Evolutionary conservation across 441 rosid genomes (phyloP).

Genomic region (Hura crepitans): DNA sequence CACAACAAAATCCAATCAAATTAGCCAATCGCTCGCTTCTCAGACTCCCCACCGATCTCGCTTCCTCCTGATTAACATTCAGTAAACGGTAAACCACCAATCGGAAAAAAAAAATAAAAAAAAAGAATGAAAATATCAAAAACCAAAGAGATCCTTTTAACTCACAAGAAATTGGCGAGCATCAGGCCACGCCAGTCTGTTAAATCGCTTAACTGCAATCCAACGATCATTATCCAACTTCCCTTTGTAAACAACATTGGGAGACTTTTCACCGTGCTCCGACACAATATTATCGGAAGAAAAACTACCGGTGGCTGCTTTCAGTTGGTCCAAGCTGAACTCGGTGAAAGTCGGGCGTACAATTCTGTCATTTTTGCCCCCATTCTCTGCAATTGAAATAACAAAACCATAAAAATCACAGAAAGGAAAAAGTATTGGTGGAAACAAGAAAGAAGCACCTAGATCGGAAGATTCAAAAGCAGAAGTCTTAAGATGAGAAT

Average conservation of each 20-base stretch:
- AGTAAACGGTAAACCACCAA: neutral
- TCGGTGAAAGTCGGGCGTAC: constrained; percentile 56
- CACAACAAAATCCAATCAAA: constrained; percentile 82
- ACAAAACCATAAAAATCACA: constrained; percentile 13
- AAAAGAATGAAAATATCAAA: constrained; percentile 17
- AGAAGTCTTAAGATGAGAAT: constrained; percentile 54
- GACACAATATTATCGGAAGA: constrained; percentile 77
- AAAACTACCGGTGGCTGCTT: constrained; percentile 76
- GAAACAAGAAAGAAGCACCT: constrained; percentile 40
- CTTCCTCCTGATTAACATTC: constrained; percentile 59
- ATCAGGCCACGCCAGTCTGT: constrained; percentile 89
- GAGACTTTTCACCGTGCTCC: constrained; percentile 94
- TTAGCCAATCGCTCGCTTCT: constrained; percentile 75
- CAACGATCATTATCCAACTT: constrained; percentile 58
- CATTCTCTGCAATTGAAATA: constrained; percentile 43
- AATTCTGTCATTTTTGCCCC: constrained; percentile 33
- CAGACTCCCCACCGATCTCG: constrained; percentile 77
- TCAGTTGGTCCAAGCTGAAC: constrained; percentile 68
- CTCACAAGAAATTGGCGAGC: constrained; percentile 81
- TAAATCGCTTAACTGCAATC: constrained; percentile 83
- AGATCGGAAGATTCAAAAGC: constrained; percentile 63
- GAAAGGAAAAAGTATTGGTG: constrained; percentile 18
- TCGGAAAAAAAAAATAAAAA: neutral
- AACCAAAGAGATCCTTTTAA: neutral
- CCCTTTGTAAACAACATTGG: constrained; percentile 84